phyloP scores from a whole-genome alignment of 1,139 yeast genomes.

The Spathaspora sp. region DNA sequence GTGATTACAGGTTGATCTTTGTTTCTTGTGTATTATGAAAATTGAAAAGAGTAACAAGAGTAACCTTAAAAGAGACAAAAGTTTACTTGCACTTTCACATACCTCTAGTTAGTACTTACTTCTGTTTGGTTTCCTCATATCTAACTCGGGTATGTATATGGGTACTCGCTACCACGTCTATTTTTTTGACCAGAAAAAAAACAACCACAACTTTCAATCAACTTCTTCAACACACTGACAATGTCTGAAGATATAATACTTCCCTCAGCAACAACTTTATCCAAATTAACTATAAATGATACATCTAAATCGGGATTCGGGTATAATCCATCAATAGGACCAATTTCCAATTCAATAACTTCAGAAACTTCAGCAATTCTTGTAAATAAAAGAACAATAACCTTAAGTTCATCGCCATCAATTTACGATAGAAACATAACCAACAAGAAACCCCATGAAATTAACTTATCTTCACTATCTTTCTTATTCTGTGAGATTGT shows the following conservation, averaged over 20 bases:
- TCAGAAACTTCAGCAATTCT: slow-evolving; percentile 35
- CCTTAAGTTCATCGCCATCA: slow-evolving; percentile 36
- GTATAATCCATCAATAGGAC: slow-evolving; percentile 46
- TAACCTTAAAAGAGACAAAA: too few relatives aligned
- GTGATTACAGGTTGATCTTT: not conserved
- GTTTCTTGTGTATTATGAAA: not conserved
- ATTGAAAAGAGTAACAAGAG: too few relatives aligned
- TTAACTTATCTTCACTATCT: slow-evolving; percentile 64
- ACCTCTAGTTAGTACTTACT: not conserved
- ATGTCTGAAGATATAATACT: slow-evolving; percentile 40
- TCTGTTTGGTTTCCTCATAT: slow-evolving; percentile 2
- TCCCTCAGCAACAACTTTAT: slow-evolving; percentile 38
- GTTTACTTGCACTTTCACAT: too few relatives aligned
- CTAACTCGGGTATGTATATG: not conserved
- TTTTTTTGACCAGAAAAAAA: not conserved
- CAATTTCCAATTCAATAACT: slow-evolving; percentile 39
- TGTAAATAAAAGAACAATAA: slow-evolving; percentile 33
- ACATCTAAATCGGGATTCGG: slow-evolving; percentile 40
- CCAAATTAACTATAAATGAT: slow-evolving; percentile 37
- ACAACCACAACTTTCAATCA: not conserved
- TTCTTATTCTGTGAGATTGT: slow-evolving; percentile 74
- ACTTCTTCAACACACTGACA: too few relatives aligned
- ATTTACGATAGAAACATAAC: slow-evolving; percentile 68
- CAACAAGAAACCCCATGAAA: slow-evolving; percentile 63
- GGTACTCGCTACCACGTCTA: not conserved